Evolutionary conservation across 1,284 basidiomycete species (phyloP).

Genomic region (Naganishia sp.): DNA sequence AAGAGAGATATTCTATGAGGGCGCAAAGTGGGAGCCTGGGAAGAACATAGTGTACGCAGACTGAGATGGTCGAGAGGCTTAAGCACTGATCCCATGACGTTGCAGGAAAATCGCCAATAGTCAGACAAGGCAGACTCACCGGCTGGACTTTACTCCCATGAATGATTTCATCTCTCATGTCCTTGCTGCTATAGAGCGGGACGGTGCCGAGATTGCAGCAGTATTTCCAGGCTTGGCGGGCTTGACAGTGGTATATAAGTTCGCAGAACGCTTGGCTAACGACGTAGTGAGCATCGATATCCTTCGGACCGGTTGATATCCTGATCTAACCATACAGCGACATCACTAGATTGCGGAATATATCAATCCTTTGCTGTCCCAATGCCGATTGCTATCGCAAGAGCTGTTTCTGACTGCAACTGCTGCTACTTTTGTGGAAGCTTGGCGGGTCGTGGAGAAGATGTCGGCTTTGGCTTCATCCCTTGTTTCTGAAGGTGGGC

Average conservation of each 20-base stretch:
- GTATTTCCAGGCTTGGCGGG: conserved; percentile 72
- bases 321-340: neutral
- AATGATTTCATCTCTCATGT: conserved; percentile 79
- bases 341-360: conserved; percentile 78
- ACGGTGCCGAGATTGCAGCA: conserved; percentile 75
- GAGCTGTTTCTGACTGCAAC: conserved; percentile 78
- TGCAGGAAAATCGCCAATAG: conserved; percentile 43
- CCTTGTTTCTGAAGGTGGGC: neutral
- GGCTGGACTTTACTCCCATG: conserved; percentile 86
- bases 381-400: conserved; percentile 71
- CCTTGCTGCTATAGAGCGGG: conserved; percentile 65
- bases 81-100: no score
- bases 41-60: conserved; percentile 77
- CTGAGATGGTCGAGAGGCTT: neutral
- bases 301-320: no score
- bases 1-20: conserved; percentile 87
- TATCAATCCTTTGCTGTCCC: conserved; percentile 71
- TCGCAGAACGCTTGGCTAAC: conserved; percentile 48
- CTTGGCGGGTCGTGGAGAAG: conserved; percentile 80
- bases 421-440: conserved; percentile 84
- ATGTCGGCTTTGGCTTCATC: conserved; percentile 48
- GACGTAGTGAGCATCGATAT: conserved; percentile 43
- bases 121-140: conserved; percentile 39
- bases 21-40: conserved; percentile 72
- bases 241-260: conserved; percentile 44